Percentiles rank a stretch among this genome's conserved stretches.
phyloP scores from a whole-genome alignment of 2,329 filamentous ascomycete species.

The Helotiales sp. region DNA sequence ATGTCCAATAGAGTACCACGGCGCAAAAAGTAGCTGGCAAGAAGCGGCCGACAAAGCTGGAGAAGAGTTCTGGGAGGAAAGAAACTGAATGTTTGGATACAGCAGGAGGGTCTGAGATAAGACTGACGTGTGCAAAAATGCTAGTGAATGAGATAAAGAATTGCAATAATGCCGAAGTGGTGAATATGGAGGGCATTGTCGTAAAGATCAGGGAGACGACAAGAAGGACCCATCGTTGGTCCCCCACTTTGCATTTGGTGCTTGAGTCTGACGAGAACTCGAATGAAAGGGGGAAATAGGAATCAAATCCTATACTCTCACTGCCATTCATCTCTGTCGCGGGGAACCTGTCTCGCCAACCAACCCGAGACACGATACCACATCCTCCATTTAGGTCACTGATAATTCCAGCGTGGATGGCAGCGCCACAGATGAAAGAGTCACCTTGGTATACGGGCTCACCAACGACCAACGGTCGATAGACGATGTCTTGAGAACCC shows the following conservation, averaged over 20 bases:
- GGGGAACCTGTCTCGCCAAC: slow-evolving; percentile 63
- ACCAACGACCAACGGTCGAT: slow-evolving; percentile 65
- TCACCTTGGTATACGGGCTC: slow-evolving; percentile 81
- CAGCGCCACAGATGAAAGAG: slow-evolving; percentile 82
- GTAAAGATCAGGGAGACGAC: slow-evolving; percentile 81
- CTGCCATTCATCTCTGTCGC: slow-evolving; percentile 72
- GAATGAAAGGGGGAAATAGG: slow-evolving; percentile 86
- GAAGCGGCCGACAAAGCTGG: slow-evolving; percentile 76
- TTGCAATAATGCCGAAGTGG: slow-evolving; percentile 74
- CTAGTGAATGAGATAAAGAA: slow-evolving; percentile 82
- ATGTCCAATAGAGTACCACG: slow-evolving; percentile 84
- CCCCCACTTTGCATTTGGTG: slow-evolving; percentile 67
- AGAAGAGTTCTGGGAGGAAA: slow-evolving; percentile 72
- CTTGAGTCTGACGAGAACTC: slow-evolving; percentile 70
- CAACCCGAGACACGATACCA: slow-evolving; percentile 74
- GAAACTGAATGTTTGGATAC: too few relatives aligned
- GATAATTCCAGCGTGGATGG: slow-evolving; percentile 81
- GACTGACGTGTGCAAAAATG: slow-evolving; percentile 85
- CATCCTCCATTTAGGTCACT: slow-evolving; percentile 73
- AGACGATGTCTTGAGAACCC: slow-evolving; percentile 66
- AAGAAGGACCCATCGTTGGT: slow-evolving; percentile 82
- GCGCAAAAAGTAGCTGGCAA: slow-evolving; percentile 85
- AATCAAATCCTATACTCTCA: slow-evolving; percentile 74
- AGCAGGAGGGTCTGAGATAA: slow-evolving; percentile 83
- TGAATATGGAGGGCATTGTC: slow-evolving; percentile 76